Conservation (phyloP, 1,284 basidiomycete genomes). For the Puccinia polysora region DNA sequence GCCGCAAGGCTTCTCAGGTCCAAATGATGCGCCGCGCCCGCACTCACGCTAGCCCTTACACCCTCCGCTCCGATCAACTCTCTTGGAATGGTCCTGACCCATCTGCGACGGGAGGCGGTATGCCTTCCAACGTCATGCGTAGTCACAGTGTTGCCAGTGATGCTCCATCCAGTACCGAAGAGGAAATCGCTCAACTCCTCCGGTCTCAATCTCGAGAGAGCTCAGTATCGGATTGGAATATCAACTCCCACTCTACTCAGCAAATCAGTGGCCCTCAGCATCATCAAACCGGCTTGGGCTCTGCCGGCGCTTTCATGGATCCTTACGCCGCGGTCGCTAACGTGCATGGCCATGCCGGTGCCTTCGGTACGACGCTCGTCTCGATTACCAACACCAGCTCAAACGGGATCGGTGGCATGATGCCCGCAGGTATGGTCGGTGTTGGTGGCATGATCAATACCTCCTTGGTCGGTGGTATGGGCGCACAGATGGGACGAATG, state of each 20-base stretch:
- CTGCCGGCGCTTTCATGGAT: conserved; percentile 41
- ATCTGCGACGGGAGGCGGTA: neutral
- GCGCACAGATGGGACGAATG: conserved; percentile 39
- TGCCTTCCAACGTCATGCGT: conserved; percentile 11
- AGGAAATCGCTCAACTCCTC: conserved; percentile 29
- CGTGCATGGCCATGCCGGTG: conserved; percentile 32
- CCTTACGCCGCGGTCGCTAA: conserved; percentile 42
- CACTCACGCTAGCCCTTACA: conserved; percentile 31
- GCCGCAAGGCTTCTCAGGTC: conserved; percentile 31
- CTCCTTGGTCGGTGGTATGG: conserved; percentile 37
- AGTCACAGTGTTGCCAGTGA: conserved; percentile 34
- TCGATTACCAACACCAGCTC: neutral
- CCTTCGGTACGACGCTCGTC: conserved; percentile 8
- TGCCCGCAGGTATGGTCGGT: conserved; percentile 6
- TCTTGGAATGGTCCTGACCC: conserved; percentile 15
- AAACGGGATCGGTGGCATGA: conserved; percentile 11
- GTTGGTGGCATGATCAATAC: conserved; percentile 26
- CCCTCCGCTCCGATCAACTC: conserved; percentile 14
- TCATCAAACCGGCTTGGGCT: conserved; percentile 34
- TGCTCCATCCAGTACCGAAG: conserved; percentile 32
- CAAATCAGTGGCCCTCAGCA: neutral
- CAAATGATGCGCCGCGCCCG: conserved; percentile 40
- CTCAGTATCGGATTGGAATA: conserved; percentile 35
- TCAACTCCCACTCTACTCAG: conserved; percentile 6
- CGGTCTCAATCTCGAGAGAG: conserved; percentile 36